These are phyloP conservation scores for Fusarium caatingaense DNA, from an alignment of 2,329 filamentous ascomycete genomes.

Conservation along the genomic window DNA sequence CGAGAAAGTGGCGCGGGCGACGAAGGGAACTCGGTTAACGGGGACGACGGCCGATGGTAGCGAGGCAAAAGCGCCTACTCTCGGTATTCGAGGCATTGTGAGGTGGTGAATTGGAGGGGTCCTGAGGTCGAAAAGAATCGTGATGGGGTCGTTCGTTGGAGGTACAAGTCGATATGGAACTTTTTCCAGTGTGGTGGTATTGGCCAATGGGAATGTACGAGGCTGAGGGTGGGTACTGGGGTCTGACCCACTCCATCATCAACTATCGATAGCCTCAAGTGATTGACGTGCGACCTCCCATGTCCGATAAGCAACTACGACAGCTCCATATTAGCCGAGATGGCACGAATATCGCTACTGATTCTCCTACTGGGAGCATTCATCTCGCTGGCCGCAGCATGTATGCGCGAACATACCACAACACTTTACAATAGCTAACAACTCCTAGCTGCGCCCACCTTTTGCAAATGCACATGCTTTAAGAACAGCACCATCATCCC, in stretches of 20 bases:
- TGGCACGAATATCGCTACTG: conserved; percentile 55
- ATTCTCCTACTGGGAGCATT: conserved; percentile 53
- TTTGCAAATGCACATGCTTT: conserved; percentile 78
- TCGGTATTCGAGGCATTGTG: conserved; percentile 58
- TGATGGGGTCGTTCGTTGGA: conserved; percentile 13
- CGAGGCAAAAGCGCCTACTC: conserved; percentile 51
- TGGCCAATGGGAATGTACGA: conserved; percentile 44
- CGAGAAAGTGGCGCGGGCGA: conserved; percentile 49
- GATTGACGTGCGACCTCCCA: conserved; percentile 30
- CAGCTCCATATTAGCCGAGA: conserved; percentile 40
- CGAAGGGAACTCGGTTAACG: conserved; percentile 45
- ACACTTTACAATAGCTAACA: conserved; percentile 29
- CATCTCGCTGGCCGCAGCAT: conserved; percentile 55
- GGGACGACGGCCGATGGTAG: conserved; percentile 45
- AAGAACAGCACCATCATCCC: conserved; percentile 76
- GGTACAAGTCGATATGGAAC: conserved; percentile 40
- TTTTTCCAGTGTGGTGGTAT: conserved; percentile 43
- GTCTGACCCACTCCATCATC: conserved; percentile 20
- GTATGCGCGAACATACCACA: conserved; percentile 49
- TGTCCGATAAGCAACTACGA: conserved; percentile 11
- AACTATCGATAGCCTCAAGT: conserved; percentile 40
- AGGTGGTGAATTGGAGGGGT: conserved; percentile 8
- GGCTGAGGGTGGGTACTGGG: conserved; percentile 32
- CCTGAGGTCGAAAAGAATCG: conserved; percentile 27
- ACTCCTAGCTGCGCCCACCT: conserved; percentile 67